phyloP scores from a whole-genome alignment of 148 eudicot genomes.

The Talinum fruticosum region DNA sequence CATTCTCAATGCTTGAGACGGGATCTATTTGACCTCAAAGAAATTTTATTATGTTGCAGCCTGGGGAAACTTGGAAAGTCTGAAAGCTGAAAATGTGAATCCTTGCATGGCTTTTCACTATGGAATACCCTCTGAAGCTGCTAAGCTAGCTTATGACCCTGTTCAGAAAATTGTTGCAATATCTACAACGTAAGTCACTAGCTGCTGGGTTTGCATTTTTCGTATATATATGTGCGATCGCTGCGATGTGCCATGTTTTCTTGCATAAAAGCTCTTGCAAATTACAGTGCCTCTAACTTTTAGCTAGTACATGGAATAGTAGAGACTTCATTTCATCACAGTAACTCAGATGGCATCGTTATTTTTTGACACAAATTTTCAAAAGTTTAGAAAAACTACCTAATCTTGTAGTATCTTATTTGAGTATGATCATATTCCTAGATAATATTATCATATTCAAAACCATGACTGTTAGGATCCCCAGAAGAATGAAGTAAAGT shows the following conservation, averaged over 20 bases:
- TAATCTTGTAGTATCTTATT: not conserved
- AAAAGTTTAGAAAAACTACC: not conserved
- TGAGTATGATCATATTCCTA: not conserved
- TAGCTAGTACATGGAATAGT: not conserved
- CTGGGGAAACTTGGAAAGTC: conserved; percentile 50
- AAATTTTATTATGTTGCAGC: conserved; percentile 43
- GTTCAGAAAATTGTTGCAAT: conserved; percentile 80
- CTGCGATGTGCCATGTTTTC: not conserved
- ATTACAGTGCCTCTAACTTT: not conserved
- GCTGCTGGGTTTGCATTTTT: not conserved
- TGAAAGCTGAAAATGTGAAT: conserved; percentile 65
- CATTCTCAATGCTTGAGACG: not conserved
- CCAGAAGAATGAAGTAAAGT: not conserved
- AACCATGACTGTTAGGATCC: not conserved
- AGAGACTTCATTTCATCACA: not conserved
- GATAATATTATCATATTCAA: not conserved
- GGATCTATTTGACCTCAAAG: not conserved
- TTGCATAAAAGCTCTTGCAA: not conserved
- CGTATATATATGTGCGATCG: not conserved
- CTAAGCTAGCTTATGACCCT: conserved; percentile 63
- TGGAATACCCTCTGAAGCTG: conserved; percentile 73
- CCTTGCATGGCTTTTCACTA: conserved; percentile 73
- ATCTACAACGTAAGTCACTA: conserved; percentile 59
- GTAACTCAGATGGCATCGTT: not conserved
- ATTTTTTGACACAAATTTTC: not conserved